Percentiles rank a stretch among this genome's conserved stretches.
Conservation (phyloP, 2,329 filamentous ascomycete genomes). For the Arthrinium puccinioides region DNA sequence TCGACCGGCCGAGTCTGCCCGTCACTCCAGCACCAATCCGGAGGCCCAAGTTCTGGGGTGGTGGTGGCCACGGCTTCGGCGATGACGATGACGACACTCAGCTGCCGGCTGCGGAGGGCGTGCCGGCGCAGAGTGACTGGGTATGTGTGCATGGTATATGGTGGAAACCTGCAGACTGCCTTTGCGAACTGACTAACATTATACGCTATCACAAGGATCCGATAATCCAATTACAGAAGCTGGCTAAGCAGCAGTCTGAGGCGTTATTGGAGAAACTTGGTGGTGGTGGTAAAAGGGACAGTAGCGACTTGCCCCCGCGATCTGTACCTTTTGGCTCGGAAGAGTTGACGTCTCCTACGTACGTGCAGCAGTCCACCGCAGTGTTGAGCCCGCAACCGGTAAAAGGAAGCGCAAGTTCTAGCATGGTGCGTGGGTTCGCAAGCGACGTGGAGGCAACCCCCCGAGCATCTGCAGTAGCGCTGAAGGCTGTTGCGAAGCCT, state of each 20-base stretch:
- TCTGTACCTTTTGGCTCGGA: conserved; percentile 48
- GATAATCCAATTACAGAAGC: conserved; percentile 59
- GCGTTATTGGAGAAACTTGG: conserved; percentile 49
- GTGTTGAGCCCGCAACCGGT: conserved; percentile 35
- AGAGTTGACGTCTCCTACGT: conserved; percentile 34
- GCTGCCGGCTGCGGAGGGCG: conserved; percentile 72
- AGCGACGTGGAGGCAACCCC: conserved; percentile 13
- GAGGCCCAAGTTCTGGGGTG: conserved; percentile 60
- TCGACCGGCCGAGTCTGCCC: conserved; percentile 79
- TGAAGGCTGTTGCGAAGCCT: conserved; percentile 29
- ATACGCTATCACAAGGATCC: conserved; percentile 56
- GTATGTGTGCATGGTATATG: conserved; percentile 64
- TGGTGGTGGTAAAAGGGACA: conserved; percentile 21
- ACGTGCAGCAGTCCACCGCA: conserved; percentile 30
- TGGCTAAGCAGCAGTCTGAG: conserved; percentile 60
- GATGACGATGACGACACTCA: conserved; percentile 47
- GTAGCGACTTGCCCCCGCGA: conserved; percentile 39
- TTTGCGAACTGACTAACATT: conserved; percentile 49
- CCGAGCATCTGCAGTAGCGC: conserved; percentile 1
- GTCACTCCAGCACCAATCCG: conserved; percentile 81
- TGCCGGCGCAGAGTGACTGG: conserved; percentile 86
- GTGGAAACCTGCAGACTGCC: conserved; percentile 44
- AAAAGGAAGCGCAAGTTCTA: conserved; percentile 29
- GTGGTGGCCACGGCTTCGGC: conserved; percentile 29
- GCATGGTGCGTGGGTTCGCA: conserved; percentile 15